Conservation (phyloP, 1,139 yeast genomes). For the Suhomyces bokatorum region DNA sequence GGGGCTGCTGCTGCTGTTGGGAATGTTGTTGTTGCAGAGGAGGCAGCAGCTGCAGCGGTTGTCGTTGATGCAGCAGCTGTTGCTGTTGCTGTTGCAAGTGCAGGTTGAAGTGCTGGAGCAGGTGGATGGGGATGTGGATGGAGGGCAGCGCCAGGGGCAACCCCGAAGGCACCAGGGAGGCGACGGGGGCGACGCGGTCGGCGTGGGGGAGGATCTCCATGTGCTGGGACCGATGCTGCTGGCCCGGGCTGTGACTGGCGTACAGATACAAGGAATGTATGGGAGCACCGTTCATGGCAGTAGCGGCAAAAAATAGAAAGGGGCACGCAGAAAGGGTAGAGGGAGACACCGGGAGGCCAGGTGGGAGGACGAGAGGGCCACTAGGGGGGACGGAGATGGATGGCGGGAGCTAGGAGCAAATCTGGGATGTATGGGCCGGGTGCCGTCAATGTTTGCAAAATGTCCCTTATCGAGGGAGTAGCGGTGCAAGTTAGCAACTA, state of each 20-base stretch:
- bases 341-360: background rate
- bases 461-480: conserved; percentile 2
- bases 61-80: conserved; percentile 8
- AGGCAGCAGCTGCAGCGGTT: conserved; percentile 7
- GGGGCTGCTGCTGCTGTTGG: conserved; percentile 10
- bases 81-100: conserved; percentile 14
- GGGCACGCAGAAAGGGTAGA: conserved; percentile 5
- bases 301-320: conserved; percentile 13
- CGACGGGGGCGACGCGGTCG: conserved; percentile 5
- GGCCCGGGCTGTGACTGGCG: conserved; percentile 10
- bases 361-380: background rate
- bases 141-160: conserved; percentile 7
- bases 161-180: conserved; percentile 7
- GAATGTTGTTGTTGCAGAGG: conserved; percentile 4
- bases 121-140: conserved; percentile 8
- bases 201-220: conserved; percentile 4
- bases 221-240: conserved; percentile 7
- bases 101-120: conserved; percentile 9
- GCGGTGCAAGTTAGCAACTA: background rate
- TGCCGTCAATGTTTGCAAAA: background rate
- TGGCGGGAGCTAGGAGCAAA: background rate
- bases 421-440: background rate
- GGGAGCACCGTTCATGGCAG: conserved; percentile 18
- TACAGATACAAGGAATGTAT: conserved; percentile 18
- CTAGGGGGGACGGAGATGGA: background rate